These are phyloP conservation scores for Thermothielavioides terrestris DNA, from an alignment of 495 filamentous ascomycete species.

Conservation along the genomic window DNA sequence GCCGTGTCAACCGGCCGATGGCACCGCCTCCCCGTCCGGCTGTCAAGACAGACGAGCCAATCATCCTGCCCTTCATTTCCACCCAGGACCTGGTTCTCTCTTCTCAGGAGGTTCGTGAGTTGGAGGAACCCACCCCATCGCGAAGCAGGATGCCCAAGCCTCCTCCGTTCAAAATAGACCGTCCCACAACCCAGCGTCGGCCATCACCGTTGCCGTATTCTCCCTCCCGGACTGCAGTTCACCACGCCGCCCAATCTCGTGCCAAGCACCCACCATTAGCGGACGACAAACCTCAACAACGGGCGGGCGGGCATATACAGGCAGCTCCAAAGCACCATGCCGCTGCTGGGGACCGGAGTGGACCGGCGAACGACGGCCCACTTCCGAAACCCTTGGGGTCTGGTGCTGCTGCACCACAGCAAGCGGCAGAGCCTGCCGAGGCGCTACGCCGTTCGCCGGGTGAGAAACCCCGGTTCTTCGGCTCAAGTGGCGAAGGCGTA, in stretches of 20 bases:
- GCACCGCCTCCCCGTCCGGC: neutral
- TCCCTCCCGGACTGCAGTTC: neutral
- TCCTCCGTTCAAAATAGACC: neutral
- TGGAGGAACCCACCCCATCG: slow-evolving; percentile 24
- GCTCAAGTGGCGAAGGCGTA: slow-evolving; percentile 6
- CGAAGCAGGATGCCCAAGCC: slow-evolving; percentile 4
- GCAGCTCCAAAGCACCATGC: neutral
- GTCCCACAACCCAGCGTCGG: neutral
- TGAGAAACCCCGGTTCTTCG: slow-evolving; percentile 11
- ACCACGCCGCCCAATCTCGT: neutral
- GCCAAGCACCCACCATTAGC: neutral
- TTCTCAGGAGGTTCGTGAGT: slow-evolving; percentile 40
- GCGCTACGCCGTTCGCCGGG: neutral
- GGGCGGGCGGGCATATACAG: too few species aligned
- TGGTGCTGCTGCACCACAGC: too few species aligned
- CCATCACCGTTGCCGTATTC: neutral
- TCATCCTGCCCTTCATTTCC: slow-evolving; percentile 29
- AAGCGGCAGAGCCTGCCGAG: too few species aligned
- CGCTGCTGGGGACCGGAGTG: neutral
- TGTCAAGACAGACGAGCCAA: neutral
- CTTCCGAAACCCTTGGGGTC: too few species aligned
- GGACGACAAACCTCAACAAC: neutral
- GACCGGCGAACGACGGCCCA: too few species aligned
- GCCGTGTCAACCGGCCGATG: neutral
- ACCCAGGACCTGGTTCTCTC: slow-evolving; percentile 40